Base-by-base conservation (phyloP, 2,329 filamentous ascomycete species). In the Paraphaeosphaeria minitans region DNA sequence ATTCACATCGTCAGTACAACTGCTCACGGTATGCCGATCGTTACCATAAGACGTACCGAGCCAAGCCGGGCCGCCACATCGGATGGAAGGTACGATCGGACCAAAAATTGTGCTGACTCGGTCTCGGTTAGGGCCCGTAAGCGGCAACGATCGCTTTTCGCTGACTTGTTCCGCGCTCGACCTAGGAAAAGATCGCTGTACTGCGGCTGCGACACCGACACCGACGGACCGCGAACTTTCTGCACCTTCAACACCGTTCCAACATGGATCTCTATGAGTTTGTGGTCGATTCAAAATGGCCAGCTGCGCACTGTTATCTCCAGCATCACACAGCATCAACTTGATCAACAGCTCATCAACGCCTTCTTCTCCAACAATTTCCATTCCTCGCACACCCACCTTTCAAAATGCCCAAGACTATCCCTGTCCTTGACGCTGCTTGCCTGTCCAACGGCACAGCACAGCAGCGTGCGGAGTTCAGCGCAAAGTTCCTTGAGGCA, bases 401-500 rank as follows among this genome's bases (percentile, higher is more conserved):
- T 33, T 35, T 16, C 21, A 49, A 7, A 49, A 49, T 49, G 46
- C 16, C 27, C 29, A 49, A 35, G 13, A 29, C 10, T 10, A 31
- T 49, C 46, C 46, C 46, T 21, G 29, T 49, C 8, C 29, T 49
- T 22, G 46, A 49, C 27, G 46, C 46, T 35, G n/a, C 46, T 29
- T 49, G 29, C 46, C 10, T 49, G 46, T 21, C 27, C 29, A 35
- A 49, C 19, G 46, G 46, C 46, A 49, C 46, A 31, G 46, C 46
- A 3, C 46, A 49, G n/a, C 29, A 49, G 16, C 27, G 46, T 21
- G 46, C 46, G 27, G 46, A 49, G n/a, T 49, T 49, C 16, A 35
- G 46, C 29, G 46, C 27, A 49, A 33, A 49, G 46, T 49, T 49
- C 16, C 46, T 49, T 35, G 46, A 35, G 29, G 14, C 46, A 5